phyloP scores from a whole-genome alignment of 1,284 basidiomycete genomes.

The Ceratobasidium sp. region DNA sequence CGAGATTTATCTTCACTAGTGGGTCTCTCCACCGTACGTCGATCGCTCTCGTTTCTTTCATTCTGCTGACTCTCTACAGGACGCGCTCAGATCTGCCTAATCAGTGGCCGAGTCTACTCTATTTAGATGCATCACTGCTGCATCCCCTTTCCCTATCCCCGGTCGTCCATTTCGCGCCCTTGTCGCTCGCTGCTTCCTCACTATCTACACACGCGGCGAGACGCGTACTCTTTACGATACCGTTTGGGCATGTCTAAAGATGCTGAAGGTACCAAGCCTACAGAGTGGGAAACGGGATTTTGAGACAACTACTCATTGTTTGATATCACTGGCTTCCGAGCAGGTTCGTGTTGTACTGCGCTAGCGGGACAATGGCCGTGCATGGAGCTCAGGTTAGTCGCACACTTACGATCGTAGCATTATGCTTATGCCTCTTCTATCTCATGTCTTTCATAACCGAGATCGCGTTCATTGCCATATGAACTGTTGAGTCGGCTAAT shows the following conservation, averaged over 20 bases:
- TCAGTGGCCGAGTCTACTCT: slow-evolving; percentile 68
- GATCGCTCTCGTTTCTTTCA: not conserved
- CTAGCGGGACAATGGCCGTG: slow-evolving; percentile 87
- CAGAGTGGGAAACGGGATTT: slow-evolving; percentile 75
- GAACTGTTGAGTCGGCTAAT: slow-evolving; percentile 73
- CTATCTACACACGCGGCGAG: slow-evolving; percentile 84
- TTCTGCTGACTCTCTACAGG: slow-evolving; percentile 56
- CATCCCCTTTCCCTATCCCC: slow-evolving; percentile 75
- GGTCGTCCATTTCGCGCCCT: slow-evolving; percentile 87
- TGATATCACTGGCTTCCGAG: slow-evolving; percentile 6
- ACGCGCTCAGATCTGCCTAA: slow-evolving; percentile 72
- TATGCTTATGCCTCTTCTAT: slow-evolving; percentile 55
- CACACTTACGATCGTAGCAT: slow-evolving; percentile 13
- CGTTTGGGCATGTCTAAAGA: slow-evolving; percentile 78
- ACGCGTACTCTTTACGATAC: slow-evolving; percentile 88
- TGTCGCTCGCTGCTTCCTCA: slow-evolving; percentile 79
- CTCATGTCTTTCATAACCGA: slow-evolving; percentile 96
- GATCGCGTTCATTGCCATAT: slow-evolving; percentile 72
- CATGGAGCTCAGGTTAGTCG: slow-evolving; percentile 81
- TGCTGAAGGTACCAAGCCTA: slow-evolving; percentile 76
- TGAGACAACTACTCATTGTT: slow-evolving; percentile 56
- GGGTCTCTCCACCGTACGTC: slow-evolving; percentile 66
- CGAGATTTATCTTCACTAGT: slow-evolving; percentile 83
- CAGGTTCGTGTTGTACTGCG: slow-evolving; percentile 80
- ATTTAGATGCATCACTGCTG: slow-evolving; percentile 69